phyloP scores from a whole-genome alignment of 1,284 basidiomycete genomes.

The Ustanciosporium gigantosporum region DNA sequence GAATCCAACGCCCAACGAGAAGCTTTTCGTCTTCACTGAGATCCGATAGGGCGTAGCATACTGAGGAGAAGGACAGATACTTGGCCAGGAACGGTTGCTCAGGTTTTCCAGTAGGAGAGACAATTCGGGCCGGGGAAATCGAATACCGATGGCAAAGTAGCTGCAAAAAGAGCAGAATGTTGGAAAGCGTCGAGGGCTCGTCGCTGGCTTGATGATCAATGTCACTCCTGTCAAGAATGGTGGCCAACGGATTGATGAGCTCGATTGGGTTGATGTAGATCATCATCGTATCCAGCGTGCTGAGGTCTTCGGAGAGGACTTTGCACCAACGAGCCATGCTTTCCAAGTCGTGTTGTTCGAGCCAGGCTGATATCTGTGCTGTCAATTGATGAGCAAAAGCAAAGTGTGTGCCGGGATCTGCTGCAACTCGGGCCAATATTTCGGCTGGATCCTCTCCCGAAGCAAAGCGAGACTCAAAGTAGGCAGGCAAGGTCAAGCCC shows the following conservation, averaged over 20 bases:
- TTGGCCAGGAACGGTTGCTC: conserved; percentile 38
- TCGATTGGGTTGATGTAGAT: conserved; percentile 34
- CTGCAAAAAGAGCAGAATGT: conserved; percentile 40
- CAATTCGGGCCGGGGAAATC: conserved; percentile 1
- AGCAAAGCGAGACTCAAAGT: conserved; percentile 24
- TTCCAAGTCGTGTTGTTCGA: conserved; percentile 39
- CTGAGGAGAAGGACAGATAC: conserved; percentile 38
- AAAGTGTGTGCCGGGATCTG: conserved; percentile 35
- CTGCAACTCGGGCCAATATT: conserved; percentile 21
- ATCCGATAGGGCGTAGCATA: conserved; percentile 51
- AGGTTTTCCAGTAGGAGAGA: not conserved
- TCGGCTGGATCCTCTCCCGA: conserved; percentile 19
- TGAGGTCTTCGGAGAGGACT: conserved; percentile 13
- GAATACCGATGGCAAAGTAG: conserved; percentile 22
- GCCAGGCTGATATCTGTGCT: conserved; percentile 16
- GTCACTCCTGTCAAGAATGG: conserved; percentile 27
- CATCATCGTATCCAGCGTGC: conserved; percentile 32
- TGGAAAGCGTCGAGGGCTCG: conserved; percentile 35
- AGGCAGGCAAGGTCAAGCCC: conserved; percentile 17
- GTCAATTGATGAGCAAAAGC: conserved; percentile 31
- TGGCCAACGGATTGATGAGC: conserved; percentile 20
- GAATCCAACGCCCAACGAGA: conserved; percentile 59
- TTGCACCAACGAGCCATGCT: conserved; percentile 33
- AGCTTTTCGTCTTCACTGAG: conserved; percentile 57
- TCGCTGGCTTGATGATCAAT: conserved; percentile 38